Conservation (phyloP, 768 basidiomycete genomes). For the Obba rivulosa region DNA sequence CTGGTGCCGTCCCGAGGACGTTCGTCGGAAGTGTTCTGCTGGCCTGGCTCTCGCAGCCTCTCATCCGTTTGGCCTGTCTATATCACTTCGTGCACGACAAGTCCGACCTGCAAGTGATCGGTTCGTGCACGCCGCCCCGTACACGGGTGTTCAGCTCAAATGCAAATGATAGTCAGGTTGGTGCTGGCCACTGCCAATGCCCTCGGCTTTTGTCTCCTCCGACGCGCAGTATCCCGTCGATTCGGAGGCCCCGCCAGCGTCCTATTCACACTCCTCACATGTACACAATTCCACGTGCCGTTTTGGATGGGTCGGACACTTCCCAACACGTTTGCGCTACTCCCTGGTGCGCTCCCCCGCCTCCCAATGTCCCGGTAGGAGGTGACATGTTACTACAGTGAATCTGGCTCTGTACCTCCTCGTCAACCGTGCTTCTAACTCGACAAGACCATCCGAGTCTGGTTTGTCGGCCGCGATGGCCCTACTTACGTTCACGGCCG, state of each 20-base stretch:
- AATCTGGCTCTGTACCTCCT: conserved; percentile 51
- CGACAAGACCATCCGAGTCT: conserved; percentile 29
- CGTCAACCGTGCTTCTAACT: conserved; percentile 37
- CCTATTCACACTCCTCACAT: conserved; percentile 63
- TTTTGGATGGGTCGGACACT: conserved; percentile 94
- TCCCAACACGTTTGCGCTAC: conserved; percentile 89
- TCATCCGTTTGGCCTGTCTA: conserved; percentile 35
- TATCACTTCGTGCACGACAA: conserved; percentile 48
- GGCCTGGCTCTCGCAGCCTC: conserved; percentile 49
- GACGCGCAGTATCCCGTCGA: conserved; percentile 53
- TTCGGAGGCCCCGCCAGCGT: conserved; percentile 57
- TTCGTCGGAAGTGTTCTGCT: conserved; percentile 77
- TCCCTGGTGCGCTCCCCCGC: conserved; percentile 50
- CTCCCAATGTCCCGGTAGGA: not conserved
- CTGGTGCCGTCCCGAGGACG: conserved; percentile 85
- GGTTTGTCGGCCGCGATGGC: conserved; percentile 41
- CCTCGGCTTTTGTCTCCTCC: conserved; percentile 53
- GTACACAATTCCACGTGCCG: conserved; percentile 84
- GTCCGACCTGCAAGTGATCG: conserved; percentile 62
- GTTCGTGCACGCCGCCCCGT: conserved; percentile 35
- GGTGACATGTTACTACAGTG: conserved; percentile 32
- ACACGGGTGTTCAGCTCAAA: not conserved
- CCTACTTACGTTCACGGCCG: conserved; percentile 59
- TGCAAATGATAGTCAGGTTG: conserved; percentile 54
- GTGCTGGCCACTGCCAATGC: conserved; percentile 65